Evolutionary conservation across 805 yeast species (phyloP).

Genomic region (Candida tibetensis): DNA sequence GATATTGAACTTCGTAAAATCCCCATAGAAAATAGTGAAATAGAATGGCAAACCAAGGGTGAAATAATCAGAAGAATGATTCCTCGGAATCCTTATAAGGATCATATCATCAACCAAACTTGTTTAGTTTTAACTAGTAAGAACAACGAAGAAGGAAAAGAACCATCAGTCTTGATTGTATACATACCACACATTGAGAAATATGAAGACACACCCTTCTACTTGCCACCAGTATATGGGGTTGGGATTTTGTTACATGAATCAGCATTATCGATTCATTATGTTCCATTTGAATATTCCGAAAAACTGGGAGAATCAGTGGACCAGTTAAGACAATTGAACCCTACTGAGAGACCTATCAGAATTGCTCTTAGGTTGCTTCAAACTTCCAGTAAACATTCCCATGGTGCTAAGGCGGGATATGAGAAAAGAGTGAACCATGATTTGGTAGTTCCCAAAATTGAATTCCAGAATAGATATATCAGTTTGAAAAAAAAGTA

Average conservation of each 20-base stretch:
- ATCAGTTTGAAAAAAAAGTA: slow-evolving; percentile 77
- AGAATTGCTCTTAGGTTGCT: slow-evolving; percentile 80
- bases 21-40: slow-evolving; percentile 20
- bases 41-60: slow-evolving; percentile 31
- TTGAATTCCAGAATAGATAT: slow-evolving; percentile 78
- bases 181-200: slow-evolving; percentile 73
- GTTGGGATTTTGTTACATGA: slow-evolving; percentile 64
- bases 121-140: slow-evolving; percentile 51
- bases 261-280: slow-evolving; percentile 63
- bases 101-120: slow-evolving; percentile 78
- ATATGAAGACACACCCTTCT: slow-evolving; percentile 72
- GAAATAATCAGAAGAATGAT: slow-evolving; percentile 78
- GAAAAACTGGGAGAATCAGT: slow-evolving; percentile 18
- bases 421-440: slow-evolving; percentile 87
- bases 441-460: slow-evolving; percentile 80
- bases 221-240: slow-evolving; percentile 80
- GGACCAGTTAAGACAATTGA: slow-evolving; percentile 27
- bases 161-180: slow-evolving; percentile 51
- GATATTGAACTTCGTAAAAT: slow-evolving; percentile 31
- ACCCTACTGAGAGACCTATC: slow-evolving; percentile 57
- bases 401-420: slow-evolving; percentile 78
- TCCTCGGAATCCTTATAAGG: slow-evolving; percentile 91
- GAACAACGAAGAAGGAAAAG: slow-evolving; percentile 12
- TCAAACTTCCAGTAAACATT: slow-evolving; percentile 79
- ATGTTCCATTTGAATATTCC: slow-evolving; percentile 53